These are phyloP conservation scores for Tremellales sp. DNA, from an alignment of 1,284 basidiomycete species.

Conservation along the genomic window DNA sequence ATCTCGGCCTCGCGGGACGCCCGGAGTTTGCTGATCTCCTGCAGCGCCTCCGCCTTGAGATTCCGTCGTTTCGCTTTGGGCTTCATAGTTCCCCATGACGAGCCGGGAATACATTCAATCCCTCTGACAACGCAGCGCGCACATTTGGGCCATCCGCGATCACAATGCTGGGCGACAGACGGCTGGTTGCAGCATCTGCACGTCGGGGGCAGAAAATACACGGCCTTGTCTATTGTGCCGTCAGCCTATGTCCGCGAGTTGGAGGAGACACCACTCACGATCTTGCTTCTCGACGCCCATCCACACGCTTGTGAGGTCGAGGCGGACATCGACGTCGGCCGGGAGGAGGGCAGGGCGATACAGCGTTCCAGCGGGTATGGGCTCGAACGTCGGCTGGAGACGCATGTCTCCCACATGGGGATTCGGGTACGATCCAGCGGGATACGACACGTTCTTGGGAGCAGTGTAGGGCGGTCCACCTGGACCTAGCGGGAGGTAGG, in stretches of 20 bases:
- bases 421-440: conserved; percentile 69
- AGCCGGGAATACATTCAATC: conserved; percentile 18
- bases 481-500: neutral
- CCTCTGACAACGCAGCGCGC: conserved; percentile 19
- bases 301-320: conserved; percentile 33
- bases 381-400: conserved; percentile 23
- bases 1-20: neutral
- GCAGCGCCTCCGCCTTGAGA: conserved; percentile 11
- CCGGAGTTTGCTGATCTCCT: neutral
- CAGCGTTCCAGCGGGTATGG: conserved; percentile 21
- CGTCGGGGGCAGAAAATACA: conserved; percentile 34
- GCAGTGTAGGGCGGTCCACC: conserved; percentile 65
- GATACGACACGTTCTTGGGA: conserved; percentile 87
- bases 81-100: conserved; percentile 19
- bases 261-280: conserved; percentile 12
- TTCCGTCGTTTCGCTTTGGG: conserved; percentile 18
- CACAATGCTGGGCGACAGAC: conserved; percentile 25
- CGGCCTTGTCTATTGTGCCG: conserved; percentile 20
- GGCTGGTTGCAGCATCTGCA: conserved; percentile 28
- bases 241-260: neutral
- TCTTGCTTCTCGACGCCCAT: conserved; percentile 27
- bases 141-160: conserved; percentile 31
- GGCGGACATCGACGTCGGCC: conserved; percentile 27
- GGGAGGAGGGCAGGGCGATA: conserved; percentile 33
- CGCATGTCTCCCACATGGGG: conserved; percentile 17